A percentile compares a stretch with the other conserved stretches of the same genome.
Conservation (phyloP, 371 early-diverging fungal genomes). For the Catenaria anguillulae region DNA sequence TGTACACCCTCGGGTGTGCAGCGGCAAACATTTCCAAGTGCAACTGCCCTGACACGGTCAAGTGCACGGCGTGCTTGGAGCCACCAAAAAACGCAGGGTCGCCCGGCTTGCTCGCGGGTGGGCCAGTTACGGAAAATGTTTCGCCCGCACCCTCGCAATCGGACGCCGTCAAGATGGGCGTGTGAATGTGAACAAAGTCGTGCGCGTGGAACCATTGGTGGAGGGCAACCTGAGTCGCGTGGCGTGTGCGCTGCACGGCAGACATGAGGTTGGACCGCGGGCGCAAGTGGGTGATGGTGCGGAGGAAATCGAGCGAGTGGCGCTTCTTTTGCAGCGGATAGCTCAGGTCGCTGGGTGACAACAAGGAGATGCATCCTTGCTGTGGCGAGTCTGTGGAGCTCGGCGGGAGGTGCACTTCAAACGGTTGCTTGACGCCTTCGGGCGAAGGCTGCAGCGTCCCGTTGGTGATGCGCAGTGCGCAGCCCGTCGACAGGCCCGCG, state of each 20-base stretch:
- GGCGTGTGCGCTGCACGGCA: conserved; percentile 55
- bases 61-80: neutral
- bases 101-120: neutral
- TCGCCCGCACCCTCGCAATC: conserved; percentile 94
- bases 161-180: conserved; percentile 67
- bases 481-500: neutral
- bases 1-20: conserved; percentile 67
- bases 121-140: conserved; percentile 44
- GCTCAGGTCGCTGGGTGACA: conserved; percentile 29
- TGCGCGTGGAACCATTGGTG: conserved; percentile 55
- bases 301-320: conserved; percentile 59
- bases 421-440: conserved; percentile 33
- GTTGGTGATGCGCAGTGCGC: neutral
- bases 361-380: too few relatives aligned
- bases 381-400: conserved; percentile 7
- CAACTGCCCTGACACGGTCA: conserved; percentile 81
- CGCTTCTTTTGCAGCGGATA: conserved; percentile 83
- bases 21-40: conserved; percentile 68
- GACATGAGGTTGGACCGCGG: conserved; percentile 56
- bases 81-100: conserved; percentile 8
- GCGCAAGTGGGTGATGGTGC: conserved; percentile 63
- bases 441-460: conserved; percentile 13
- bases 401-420: conserved; percentile 39
- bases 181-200: conserved; percentile 63
- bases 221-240: conserved; percentile 44